These are phyloP conservation scores for Mitragyna speciosa DNA, from an alignment of 257 asterid species.

Conservation along the genomic window DNA sequence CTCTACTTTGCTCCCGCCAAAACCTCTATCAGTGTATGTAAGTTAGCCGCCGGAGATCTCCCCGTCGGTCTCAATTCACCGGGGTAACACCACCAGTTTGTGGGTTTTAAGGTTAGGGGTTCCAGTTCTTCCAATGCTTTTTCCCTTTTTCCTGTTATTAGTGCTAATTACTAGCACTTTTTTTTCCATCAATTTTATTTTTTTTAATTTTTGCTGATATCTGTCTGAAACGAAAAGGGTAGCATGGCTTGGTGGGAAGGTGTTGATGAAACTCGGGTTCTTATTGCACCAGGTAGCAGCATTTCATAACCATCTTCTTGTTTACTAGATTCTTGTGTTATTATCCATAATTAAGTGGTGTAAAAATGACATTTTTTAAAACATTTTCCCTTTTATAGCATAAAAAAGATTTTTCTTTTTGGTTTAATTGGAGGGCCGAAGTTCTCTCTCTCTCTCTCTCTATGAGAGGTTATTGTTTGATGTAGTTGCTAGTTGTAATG, in stretches of 20 bases:
- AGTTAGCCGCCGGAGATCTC: not conserved
- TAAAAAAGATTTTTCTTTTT: too few relatives aligned
- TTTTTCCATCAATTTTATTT: not conserved
- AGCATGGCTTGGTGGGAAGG: constrained; percentile 80
- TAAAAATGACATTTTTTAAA: not conserved
- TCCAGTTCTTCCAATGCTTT: not conserved
- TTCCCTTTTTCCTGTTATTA: not conserved
- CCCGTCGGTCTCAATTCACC: not conserved
- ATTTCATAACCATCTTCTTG: not conserved
- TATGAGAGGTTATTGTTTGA: not conserved
- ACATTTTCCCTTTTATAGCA: too few relatives aligned
- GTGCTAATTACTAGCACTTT: not conserved
- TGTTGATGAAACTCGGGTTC: constrained; percentile 63
- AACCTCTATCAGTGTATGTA: not conserved
- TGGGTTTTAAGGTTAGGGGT: not conserved
- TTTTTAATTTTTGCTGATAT: not conserved
- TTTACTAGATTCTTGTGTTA: not conserved
- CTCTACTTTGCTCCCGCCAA: constrained; percentile 9
- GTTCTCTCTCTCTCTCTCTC: not conserved
- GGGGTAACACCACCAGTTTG: not conserved
- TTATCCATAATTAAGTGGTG: not conserved
- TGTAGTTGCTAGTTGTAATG: not conserved
- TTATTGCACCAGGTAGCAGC: constrained; percentile 63
- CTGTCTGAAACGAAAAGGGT: constrained; percentile 22
- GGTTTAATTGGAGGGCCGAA: not conserved